Percentiles rank a stretch among this genome's conserved stretches.
phyloP scores from a whole-genome alignment of 352 stramenopile species.

The Phytophthora colocasiae region DNA sequence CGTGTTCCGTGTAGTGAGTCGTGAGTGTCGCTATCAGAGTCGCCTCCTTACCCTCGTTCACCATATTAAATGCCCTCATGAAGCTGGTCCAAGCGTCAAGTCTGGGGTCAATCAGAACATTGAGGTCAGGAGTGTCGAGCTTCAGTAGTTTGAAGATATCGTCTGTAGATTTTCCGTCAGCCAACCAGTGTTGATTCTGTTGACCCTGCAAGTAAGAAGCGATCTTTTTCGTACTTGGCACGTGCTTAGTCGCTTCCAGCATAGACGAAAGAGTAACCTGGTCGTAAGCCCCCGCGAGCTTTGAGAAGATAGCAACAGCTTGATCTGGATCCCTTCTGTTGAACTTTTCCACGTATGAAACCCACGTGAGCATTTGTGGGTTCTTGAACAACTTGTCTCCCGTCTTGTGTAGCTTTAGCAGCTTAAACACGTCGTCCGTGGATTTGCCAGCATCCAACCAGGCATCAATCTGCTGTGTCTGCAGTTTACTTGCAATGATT shows the following conservation, averaged over 20 bases:
- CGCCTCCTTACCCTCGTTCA: conserved; percentile 1
- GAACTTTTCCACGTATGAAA: not conserved
- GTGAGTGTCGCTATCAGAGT: not conserved
- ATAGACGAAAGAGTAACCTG: not conserved
- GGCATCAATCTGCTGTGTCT: not conserved
- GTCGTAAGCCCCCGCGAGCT: not conserved
- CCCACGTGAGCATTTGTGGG: conserved; percentile 5
- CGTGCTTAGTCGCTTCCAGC: not conserved
- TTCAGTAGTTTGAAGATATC: conserved; percentile 1
- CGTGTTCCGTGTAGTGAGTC: not conserved
- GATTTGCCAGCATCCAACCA: conserved; percentile 4
- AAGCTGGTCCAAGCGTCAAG: conserved; percentile 10
- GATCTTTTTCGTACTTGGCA: not conserved
- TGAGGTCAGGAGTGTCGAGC: not conserved
- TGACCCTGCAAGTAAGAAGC: not conserved
- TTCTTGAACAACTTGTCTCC: not conserved
- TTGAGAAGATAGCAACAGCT: not conserved
- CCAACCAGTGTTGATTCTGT: not conserved
- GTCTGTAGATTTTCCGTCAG: not conserved
- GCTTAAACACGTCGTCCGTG: conserved; percentile 5
- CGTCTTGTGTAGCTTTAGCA: not conserved
- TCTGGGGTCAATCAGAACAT: not conserved
- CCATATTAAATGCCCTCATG: not conserved
- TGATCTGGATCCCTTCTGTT: conserved; percentile 2
- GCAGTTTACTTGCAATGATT: conserved; percentile 2